A percentile compares a stretch with the other conserved stretches of the same genome.
phyloP scores from a whole-genome alignment of 495 filamentous ascomycete species.

The Aspergillus panamensis region DNA sequence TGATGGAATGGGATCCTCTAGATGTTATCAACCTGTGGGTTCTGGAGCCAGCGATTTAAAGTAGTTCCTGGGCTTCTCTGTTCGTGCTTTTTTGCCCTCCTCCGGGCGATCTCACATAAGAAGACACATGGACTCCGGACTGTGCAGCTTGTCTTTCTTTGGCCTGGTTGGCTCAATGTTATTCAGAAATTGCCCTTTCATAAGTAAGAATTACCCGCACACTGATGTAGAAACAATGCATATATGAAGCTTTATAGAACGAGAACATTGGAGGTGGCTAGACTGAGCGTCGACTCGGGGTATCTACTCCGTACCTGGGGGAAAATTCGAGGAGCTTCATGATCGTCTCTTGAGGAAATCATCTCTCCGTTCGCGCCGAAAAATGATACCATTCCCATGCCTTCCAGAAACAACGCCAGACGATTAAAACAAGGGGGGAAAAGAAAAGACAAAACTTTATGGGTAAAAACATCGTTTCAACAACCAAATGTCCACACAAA shows the following conservation, averaged over 20 bases:
- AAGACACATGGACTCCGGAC: too few relatives aligned
- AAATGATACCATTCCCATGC: slow-evolving; percentile 44
- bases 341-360: slow-evolving; percentile 33
- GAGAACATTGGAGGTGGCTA: slow-evolving; percentile 42
- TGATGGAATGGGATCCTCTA: slow-evolving; percentile 2
- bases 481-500: slow-evolving; percentile 22
- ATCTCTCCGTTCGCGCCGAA: slow-evolving; percentile 49
- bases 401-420: slow-evolving; percentile 41
- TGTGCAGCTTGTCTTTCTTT: too few relatives aligned
- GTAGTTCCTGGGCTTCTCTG: too few relatives aligned
- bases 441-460: slow-evolving; percentile 22
- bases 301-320: slow-evolving; percentile 47
- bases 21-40: slow-evolving; percentile 4
- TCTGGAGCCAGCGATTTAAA: background rate
- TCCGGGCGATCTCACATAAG: too few relatives aligned
- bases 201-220: background rate
- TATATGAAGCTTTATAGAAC: slow-evolving; percentile 24
- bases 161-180: too few relatives aligned
- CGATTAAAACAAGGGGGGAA: slow-evolving; percentile 17
- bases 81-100: too few relatives aligned
- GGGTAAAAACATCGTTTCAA: slow-evolving; percentile 8
- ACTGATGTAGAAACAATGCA: slow-evolving; percentile 7
- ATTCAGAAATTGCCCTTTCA: background rate
- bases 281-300: slow-evolving; percentile 53
- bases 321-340: slow-evolving; percentile 49